Evolutionary conservation across 2,329 filamentous ascomycete genomes (phyloP).

Genomic region (Penicillium sp.): DNA sequence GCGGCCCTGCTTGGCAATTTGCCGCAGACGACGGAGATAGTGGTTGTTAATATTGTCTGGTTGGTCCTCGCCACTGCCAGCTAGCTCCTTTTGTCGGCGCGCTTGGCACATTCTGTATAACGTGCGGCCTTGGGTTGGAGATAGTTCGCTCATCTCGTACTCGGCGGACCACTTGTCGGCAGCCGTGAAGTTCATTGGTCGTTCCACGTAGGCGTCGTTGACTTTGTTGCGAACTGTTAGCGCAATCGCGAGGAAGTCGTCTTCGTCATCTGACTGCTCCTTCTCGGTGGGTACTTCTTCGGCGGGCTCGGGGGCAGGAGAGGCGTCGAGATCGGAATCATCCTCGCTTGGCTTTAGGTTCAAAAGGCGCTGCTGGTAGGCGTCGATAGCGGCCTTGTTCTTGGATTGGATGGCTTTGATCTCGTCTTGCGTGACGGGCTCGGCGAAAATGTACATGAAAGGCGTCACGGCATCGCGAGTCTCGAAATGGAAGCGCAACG

Average conservation of each 20-base stretch:
- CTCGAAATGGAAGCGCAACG: conserved; percentile 77
- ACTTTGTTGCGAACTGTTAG: conserved; percentile 69
- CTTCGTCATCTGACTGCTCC: conserved; percentile 11
- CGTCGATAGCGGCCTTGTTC: conserved; percentile 60
- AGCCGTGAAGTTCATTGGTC: conserved; percentile 51
- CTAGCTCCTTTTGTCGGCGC: conserved; percentile 51
- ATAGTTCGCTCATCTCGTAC: conserved; percentile 67
- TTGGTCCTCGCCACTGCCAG: conserved; percentile 36
- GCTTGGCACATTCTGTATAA: conserved; percentile 56
- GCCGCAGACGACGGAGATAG: conserved; percentile 40
- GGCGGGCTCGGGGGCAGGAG: conserved; percentile 17
- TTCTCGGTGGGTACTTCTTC: conserved; percentile 7
- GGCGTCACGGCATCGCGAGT: conserved; percentile 58
- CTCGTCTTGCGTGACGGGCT: conserved; percentile 70
- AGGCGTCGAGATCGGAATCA: conserved; percentile 5
- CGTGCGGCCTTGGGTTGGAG: conserved; percentile 40
- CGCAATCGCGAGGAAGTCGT: conserved; percentile 61
- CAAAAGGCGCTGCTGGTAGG: conserved; percentile 57
- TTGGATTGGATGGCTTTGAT: conserved; percentile 69
- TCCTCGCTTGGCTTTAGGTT: conserved; percentile 27
- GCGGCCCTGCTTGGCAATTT: conserved; percentile 54
- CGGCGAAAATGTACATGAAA: conserved; percentile 84
- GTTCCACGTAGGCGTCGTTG: conserved; percentile 59
- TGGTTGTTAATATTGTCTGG: conserved; percentile 42
- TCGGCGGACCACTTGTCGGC: conserved; percentile 66